Base-by-base conservation (phyloP, 108 stramenopile genomes). In the Parmales sp. region DNA sequence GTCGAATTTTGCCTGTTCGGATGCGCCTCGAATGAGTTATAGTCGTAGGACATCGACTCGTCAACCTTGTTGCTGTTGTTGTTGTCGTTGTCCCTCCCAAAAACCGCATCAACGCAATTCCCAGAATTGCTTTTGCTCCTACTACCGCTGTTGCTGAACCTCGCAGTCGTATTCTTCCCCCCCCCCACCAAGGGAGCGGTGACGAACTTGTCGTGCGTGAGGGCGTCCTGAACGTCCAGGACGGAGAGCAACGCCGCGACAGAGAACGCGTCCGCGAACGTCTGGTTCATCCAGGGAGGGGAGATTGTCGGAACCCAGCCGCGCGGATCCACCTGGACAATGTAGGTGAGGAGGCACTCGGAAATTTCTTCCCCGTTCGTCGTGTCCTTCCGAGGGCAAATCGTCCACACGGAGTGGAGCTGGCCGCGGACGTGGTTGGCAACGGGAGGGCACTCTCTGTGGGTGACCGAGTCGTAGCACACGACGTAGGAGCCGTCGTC, bases 301-400 rank as follows among this genome's bases (percentile, higher is more conserved):
- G 74, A 77, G 8, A 41, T 49, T 6, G 74, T 77, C 36, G 90
- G 91, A 8, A 95, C 74, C 94, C 94, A 95, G 23, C 94, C 94
- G 54, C 80, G 69, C 8, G 94, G 94, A 60, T 93, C 89, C 0
- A 93, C 85, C 77, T 95, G 92, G 16, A 89, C 88, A 4, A 88
- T 81, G 22, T 84, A 76, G 41, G 87, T 88, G 37, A 95, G 49
- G 38, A 95, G 71, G 74, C 91, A 92, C 80, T 93, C 91, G 22
- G 74, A 67, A 18, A 26, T 60, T 60, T 64, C n/a, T 68, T 31
- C 66, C 66, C 20, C 71, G 72, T 78, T 20, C 66, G 75, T 29
- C 63, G 66, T 39, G 26, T 2, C 64, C 65, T 74, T 79, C 69
- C 72, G 51, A 8, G 91, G 88, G 26, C 84, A 79, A 34, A 95